Evolutionary conservation across 1,284 basidiomycete species (phyloP), one percentile per base, ranked within the genome.

Genomic region (Abortiporus biennis): DNA sequence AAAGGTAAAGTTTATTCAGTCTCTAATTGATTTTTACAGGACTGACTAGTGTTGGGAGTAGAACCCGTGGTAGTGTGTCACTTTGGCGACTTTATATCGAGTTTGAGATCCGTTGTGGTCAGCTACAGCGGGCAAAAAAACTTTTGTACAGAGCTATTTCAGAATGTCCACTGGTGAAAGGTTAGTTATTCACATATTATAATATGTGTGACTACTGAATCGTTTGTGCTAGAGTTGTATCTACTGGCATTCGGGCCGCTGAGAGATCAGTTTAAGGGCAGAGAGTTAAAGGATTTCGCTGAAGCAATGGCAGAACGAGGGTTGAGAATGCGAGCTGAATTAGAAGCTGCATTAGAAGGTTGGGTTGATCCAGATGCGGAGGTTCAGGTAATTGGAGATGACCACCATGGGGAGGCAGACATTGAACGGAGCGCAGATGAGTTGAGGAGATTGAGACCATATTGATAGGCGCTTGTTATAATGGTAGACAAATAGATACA

Each of bases 291-390:
- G 40, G 71, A 65, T 19, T 75, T 88, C 53, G 78, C 72, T 25
- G 84, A 91, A 44, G 74, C 81, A 8, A 92, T 94, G 83, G 78
- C 76, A 4, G 92, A 95, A 61, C 72, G 90, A 33, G 85, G 85
- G 1, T 62, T 95, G 13, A 76, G 92, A 15, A 63, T 89, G 51
- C 72, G 87, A 23, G 63, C 68, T 36, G 80, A 77, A 0, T 56
- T 91, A 50, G 86, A 91, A 23, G 76, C 78, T 37, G 74, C 73
- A 45, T 48, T 81, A 36, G 72, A 69, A 15, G 69, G 62, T 3
- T 68, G 65, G 64, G 58, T 55, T 23, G 63, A 52, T 44, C 58
- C 47, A 19, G 54, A 21, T 11, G 41, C 59, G 15, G 62, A 57
- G n/a, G 53, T 58, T 29, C 35, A 46, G 16, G 55, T 52, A 6